Percentiles rank a stretch among this genome's conserved stretches.
Evolutionary conservation across 768 basidiomycete genomes (phyloP).

Genomic region (Lepiota subincarnata): DNA sequence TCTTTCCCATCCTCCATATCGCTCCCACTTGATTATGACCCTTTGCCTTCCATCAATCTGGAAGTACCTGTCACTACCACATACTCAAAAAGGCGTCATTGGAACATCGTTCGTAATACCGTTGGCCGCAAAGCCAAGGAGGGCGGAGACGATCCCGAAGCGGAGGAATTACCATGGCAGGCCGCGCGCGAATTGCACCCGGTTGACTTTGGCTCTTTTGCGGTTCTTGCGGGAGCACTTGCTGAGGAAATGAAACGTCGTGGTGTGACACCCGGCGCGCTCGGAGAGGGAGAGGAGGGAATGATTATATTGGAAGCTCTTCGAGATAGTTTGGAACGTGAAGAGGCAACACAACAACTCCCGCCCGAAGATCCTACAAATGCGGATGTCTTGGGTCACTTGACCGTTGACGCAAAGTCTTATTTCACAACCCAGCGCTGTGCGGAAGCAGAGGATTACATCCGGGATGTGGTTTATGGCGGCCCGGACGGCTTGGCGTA

Average conservation of each 20-base stretch:
- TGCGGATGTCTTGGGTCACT: slow-evolving; percentile 12
- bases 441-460: slow-evolving; percentile 57
- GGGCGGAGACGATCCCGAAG: slow-evolving; percentile 46
- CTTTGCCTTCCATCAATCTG: slow-evolving; percentile 17
- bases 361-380: slow-evolving; percentile 15
- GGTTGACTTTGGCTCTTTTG: slow-evolving; percentile 61
- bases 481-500: slow-evolving; percentile 76
- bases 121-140: slow-evolving; percentile 47
- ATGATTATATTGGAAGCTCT: slow-evolving; percentile 28
- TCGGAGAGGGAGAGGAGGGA: slow-evolving; percentile 28
- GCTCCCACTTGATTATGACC: slow-evolving; percentile 21
- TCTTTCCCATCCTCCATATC: slow-evolving; percentile 24
- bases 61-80: slow-evolving; percentile 12
- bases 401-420: slow-evolving; percentile 19
- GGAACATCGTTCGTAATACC: slow-evolving; percentile 54
- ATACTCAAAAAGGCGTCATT: slow-evolving; percentile 47
- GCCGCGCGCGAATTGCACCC: slow-evolving; percentile 48
- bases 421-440: slow-evolving; percentile 52
- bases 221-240: slow-evolving; percentile 44
- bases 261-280: slow-evolving; percentile 19
- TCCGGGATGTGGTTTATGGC: slow-evolving; percentile 75
- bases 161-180: slow-evolving; percentile 39
- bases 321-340: slow-evolving; percentile 35
- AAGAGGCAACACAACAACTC: slow-evolving; percentile 18
- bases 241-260: slow-evolving; percentile 39